phyloP scores from a whole-genome alignment of 2,329 filamentous ascomycete genomes.

The Cadophora sp. region DNA sequence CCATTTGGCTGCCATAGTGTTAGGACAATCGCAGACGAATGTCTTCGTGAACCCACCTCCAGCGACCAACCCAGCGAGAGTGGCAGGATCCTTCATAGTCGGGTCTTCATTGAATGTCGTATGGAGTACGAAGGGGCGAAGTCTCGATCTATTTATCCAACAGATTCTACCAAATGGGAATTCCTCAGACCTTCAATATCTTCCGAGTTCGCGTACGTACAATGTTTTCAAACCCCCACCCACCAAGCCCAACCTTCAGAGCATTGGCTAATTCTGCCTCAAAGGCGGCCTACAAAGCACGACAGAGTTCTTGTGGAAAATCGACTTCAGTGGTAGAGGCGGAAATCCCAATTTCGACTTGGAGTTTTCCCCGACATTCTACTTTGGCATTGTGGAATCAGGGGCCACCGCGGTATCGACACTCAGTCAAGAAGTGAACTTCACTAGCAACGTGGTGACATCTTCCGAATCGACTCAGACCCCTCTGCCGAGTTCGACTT shows the following conservation, averaged over 20 bases:
- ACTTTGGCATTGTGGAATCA: neutral
- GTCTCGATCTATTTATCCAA: neutral
- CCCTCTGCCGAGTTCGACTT: neutral
- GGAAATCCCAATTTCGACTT: neutral
- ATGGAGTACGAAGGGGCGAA: neutral
- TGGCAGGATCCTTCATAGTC: conserved; percentile 1
- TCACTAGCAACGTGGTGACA: neutral
- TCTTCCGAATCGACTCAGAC: neutral
- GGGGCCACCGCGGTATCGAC: neutral
- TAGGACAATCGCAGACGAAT: conserved; percentile 1
- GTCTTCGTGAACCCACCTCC: conserved; percentile 1
- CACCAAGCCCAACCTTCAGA: neutral
- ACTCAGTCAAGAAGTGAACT: conserved; percentile 5
- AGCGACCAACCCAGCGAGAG: neutral
- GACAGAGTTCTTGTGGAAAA: neutral
- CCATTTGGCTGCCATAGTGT: neutral
- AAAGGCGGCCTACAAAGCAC: conserved; percentile 1
- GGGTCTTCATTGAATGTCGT: neutral
- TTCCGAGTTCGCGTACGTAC: neutral
- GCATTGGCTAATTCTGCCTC: neutral
- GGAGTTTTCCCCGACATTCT: neutral
- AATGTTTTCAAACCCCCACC: neutral
- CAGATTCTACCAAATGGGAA: neutral
- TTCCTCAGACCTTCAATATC: neutral
- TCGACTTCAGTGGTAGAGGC: neutral